Conservation (phyloP, 2,329 filamentous ascomycete genomes). For the Orbilia oligospora region DNA sequence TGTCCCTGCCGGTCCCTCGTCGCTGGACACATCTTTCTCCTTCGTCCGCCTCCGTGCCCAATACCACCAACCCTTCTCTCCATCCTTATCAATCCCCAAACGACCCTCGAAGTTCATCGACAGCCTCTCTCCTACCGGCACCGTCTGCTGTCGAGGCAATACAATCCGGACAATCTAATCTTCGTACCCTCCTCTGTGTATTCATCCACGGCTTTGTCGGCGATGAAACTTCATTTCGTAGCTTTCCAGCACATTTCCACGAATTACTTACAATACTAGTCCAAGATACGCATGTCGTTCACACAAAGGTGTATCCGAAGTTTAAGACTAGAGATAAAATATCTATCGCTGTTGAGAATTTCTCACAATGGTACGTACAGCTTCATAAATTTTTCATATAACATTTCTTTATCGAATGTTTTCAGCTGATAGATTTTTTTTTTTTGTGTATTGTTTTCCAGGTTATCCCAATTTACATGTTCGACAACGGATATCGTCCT, state of each 20-base stretch:
- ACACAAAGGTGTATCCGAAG: slow-evolving; percentile 86
- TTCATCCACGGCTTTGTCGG: slow-evolving; percentile 95
- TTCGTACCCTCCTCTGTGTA: slow-evolving; percentile 77
- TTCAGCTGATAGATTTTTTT: too few species aligned
- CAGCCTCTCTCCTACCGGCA: slow-evolving; percentile 49
- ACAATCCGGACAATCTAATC: slow-evolving; percentile 34
- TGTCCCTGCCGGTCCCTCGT: slow-evolving; percentile 32
- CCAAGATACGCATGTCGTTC: slow-evolving; percentile 79
- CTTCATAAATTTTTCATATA: too few species aligned
- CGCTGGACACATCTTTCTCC: slow-evolving; percentile 54
- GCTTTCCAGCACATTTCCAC: slow-evolving; percentile 90
- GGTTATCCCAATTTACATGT: slow-evolving; percentile 50
- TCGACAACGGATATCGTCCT: slow-evolving; percentile 81
- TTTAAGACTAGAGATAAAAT: slow-evolving; percentile 83
- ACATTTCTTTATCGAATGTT: neutral
- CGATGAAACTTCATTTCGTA: slow-evolving; percentile 86
- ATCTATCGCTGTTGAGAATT: slow-evolving; percentile 82
- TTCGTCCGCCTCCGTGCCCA: slow-evolving; percentile 36
- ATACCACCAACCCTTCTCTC: slow-evolving; percentile 46
- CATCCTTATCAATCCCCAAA: slow-evolving; percentile 52
- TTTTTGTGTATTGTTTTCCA: slow-evolving; percentile 74
- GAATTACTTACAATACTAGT: slow-evolving; percentile 76
- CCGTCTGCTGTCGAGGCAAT: slow-evolving; percentile 45
- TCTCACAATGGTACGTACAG: slow-evolving; percentile 81
- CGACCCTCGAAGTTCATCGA: slow-evolving; percentile 47